A percentile compares a stretch with the other conserved stretches of the same genome.
Conservation (phyloP, 768 basidiomycete species). For the Boletellus ananas region DNA sequence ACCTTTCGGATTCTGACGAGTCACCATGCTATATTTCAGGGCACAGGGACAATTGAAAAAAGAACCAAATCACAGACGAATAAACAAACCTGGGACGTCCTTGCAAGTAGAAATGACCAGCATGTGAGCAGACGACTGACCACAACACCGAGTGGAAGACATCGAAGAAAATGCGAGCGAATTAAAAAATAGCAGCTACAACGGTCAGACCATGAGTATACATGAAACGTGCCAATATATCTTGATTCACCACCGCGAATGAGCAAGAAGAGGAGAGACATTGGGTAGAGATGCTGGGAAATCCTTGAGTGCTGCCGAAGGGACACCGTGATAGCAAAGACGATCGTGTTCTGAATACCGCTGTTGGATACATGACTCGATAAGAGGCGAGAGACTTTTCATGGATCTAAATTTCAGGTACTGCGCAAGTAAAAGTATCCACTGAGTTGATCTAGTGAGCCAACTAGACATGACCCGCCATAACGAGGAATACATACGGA, state of each 20-base stretch:
- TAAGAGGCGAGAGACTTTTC: too few relatives aligned
- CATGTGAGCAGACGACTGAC: not conserved
- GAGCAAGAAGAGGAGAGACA: slow-evolving; percentile 2
- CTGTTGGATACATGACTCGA: not conserved
- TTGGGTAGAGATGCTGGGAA: slow-evolving; percentile 4
- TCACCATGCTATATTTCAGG: not conserved
- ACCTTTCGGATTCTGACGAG: not conserved
- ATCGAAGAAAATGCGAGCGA: not conserved
- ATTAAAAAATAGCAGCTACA: slow-evolving; percentile 5
- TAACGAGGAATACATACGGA: not conserved
- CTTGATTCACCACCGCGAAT: slow-evolving; percentile 7
- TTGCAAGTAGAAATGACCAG: not conserved
- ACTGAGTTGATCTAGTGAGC: not conserved
- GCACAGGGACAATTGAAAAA: not conserved
- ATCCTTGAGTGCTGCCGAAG: slow-evolving; percentile 6
- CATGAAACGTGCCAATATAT: too few relatives aligned
- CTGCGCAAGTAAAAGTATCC: slow-evolving; percentile 2
- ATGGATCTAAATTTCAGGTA: not conserved
- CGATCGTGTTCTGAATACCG: slow-evolving; percentile 1
- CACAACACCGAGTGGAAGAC: not conserved
- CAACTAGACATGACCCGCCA: not conserved
- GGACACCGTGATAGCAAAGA: slow-evolving; percentile 2
- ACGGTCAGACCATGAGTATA: not conserved
- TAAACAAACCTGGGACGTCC: not conserved
- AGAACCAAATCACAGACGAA: not conserved